A percentile compares a stretch with the other conserved stretches of the same genome.
These are phyloP conservation scores for Mallotus repandus DNA, from an alignment of 441 rosid species.

Conservation along the genomic window DNA sequence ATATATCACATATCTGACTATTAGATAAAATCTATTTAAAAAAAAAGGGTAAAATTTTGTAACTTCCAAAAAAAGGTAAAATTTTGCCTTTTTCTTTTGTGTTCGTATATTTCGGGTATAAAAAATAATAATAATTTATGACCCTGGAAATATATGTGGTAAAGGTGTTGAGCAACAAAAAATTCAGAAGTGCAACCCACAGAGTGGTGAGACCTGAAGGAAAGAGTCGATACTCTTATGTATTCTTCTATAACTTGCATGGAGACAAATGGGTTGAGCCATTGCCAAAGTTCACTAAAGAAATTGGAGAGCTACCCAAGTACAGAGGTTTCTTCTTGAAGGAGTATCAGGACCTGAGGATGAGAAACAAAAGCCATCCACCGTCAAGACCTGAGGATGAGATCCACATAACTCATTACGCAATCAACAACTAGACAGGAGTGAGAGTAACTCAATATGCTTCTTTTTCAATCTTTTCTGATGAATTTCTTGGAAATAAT, in stretches of 20 bases:
- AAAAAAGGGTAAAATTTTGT: too few relatives aligned
- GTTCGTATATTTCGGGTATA: too few relatives aligned
- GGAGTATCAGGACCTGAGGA: constrained; percentile 38
- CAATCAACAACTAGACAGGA: constrained; percentile 8
- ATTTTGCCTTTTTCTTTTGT: too few relatives aligned
- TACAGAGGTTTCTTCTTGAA: constrained; percentile 41
- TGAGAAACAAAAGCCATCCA: constrained; percentile 55
- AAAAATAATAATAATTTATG: neutral
- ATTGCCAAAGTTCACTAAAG: constrained; percentile 37
- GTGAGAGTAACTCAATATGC: neutral
- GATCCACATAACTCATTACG: constrained; percentile 43
- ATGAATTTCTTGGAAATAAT: too few relatives aligned
- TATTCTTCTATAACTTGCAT: constrained; percentile 46
- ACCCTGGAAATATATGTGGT: too few relatives aligned
- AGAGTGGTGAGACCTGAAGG: constrained; percentile 47
- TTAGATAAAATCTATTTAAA: too few relatives aligned
- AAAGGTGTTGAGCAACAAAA: constrained; percentile 52
- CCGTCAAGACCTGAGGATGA: constrained; percentile 42
- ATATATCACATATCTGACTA: too few relatives aligned
- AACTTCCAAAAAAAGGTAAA: too few relatives aligned
- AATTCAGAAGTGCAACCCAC: constrained; percentile 48
- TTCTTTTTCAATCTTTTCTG: neutral
- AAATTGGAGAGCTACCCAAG: constrained; percentile 39
- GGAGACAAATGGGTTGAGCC: constrained; percentile 56
- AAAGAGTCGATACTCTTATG: constrained; percentile 39